Conservation (phyloP, 345 rosid species). For the Brassica cretica region DNA sequence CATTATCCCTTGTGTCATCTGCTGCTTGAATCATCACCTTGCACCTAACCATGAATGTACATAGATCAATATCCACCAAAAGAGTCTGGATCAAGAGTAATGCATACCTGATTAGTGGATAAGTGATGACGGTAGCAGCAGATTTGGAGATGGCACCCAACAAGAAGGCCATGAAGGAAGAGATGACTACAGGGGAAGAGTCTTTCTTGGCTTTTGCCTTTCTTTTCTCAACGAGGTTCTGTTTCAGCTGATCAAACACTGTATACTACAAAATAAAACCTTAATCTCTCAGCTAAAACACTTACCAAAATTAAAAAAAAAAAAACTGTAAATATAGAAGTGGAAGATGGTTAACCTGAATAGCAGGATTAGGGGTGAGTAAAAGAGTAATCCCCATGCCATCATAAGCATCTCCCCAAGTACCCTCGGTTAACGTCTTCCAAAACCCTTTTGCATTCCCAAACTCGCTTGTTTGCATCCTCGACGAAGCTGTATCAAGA, state of each 20-base stretch:
- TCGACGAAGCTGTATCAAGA: conserved; percentile 89
- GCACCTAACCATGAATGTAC: conserved; percentile 53
- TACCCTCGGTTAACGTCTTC: conserved; percentile 67
- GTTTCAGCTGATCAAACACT: conserved; percentile 92
- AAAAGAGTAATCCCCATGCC: conserved; percentile 93
- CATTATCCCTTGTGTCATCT: conserved; percentile 40
- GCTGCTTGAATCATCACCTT: conserved; percentile 89
- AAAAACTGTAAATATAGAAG: background rate
- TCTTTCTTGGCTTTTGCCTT: conserved; percentile 36
- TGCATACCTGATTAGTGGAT: conserved; percentile 80
- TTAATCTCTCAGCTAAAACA: conserved; percentile 25
- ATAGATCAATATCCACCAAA: background rate
- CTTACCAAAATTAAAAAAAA: no score
- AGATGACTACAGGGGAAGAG: conserved; percentile 56
- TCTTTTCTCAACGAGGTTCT: conserved; percentile 50
- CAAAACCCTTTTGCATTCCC: conserved; percentile 94
- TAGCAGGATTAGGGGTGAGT: conserved; percentile 88
- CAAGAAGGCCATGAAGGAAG: conserved; percentile 79
- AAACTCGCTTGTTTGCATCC: conserved; percentile 94
- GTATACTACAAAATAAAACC: conserved; percentile 59
- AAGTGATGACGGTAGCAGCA: conserved; percentile 73
- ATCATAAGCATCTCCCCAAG: conserved; percentile 82
- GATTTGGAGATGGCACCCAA: conserved; percentile 89
- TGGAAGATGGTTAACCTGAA: conserved; percentile 61
- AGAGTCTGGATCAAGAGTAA: background rate